Conservation (phyloP, 1,139 yeast genomes). For the Sugiyamaella sp. region DNA sequence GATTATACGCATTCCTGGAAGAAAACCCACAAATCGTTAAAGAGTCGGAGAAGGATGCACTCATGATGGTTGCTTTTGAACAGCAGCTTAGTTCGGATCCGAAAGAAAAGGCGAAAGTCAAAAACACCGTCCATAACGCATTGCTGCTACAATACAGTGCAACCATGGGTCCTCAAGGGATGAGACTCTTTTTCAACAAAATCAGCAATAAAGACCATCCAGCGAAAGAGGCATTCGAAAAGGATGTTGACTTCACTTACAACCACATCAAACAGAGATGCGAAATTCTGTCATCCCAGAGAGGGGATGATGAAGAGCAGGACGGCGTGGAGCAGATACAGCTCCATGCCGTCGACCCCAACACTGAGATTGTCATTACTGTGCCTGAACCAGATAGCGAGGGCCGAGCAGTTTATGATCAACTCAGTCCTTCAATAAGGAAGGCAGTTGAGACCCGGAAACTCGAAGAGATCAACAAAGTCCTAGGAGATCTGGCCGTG, state of each 20-base stretch:
- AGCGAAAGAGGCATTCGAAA: slow-evolving; percentile 65
- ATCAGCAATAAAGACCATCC: slow-evolving; percentile 59
- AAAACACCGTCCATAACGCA: slow-evolving; percentile 75
- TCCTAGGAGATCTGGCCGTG: slow-evolving; percentile 73
- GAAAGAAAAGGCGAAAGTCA: slow-evolving; percentile 46
- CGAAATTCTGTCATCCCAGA: slow-evolving; percentile 57
- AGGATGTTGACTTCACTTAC: slow-evolving; percentile 72
- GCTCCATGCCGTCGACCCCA: slow-evolving; percentile 84
- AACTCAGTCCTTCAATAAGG: slow-evolving; percentile 67
- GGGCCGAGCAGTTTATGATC: slow-evolving; percentile 48
- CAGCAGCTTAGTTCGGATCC: slow-evolving; percentile 66
- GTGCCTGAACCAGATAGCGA: slow-evolving; percentile 60
- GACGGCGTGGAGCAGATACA: slow-evolving; percentile 83
- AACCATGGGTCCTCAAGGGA: slow-evolving; percentile 60
- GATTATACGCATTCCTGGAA: slow-evolving; percentile 56
- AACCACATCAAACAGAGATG: slow-evolving; percentile 77
- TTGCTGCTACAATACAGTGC: slow-evolving; percentile 76
- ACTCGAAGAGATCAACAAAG: slow-evolving; percentile 80
- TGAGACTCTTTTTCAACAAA: slow-evolving; percentile 70
- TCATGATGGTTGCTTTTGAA: slow-evolving; percentile 92
- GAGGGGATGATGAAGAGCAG: slow-evolving; percentile 45
- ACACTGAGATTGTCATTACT: slow-evolving; percentile 70
- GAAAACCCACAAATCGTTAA: slow-evolving; percentile 70
- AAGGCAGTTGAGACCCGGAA: slow-evolving; percentile 71
- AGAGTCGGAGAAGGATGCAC: slow-evolving; percentile 87